phyloP scores from a whole-genome alignment of 2,329 filamentous ascomycete species.

The Verticillium tricorpus region DNA sequence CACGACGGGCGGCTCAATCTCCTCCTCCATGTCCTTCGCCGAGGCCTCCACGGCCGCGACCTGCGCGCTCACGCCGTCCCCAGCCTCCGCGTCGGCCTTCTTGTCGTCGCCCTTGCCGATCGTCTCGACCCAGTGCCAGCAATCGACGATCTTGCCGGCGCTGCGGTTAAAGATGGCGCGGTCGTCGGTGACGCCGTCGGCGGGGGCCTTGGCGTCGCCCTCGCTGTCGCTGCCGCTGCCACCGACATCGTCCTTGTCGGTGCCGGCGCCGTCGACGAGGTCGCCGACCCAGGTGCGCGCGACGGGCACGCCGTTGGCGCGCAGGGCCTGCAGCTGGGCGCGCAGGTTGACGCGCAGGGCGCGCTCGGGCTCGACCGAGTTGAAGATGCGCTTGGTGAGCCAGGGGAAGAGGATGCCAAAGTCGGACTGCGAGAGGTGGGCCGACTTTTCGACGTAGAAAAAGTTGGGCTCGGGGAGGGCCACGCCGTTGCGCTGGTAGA shows the following conservation, averaged over 20 bases:
- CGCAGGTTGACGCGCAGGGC: slow-evolving; percentile 46
- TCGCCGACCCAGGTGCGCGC: slow-evolving; percentile 45
- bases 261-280: slow-evolving; percentile 40
- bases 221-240: neutral
- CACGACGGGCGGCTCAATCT: slow-evolving; percentile 12
- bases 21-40: slow-evolving; percentile 12
- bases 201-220: slow-evolving; percentile 6
- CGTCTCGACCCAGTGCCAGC: slow-evolving; percentile 50
- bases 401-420: slow-evolving; percentile 80
- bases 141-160: slow-evolving; percentile 31
- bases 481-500: slow-evolving; percentile 38
- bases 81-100: slow-evolving; percentile 1
- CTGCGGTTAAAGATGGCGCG: slow-evolving; percentile 45
- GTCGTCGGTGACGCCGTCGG: slow-evolving; percentile 41
- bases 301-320: slow-evolving; percentile 44
- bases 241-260: slow-evolving; percentile 26
- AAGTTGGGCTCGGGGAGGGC: slow-evolving; percentile 54
- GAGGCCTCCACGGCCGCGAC: slow-evolving; percentile 8
- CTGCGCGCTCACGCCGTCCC: slow-evolving; percentile 1
- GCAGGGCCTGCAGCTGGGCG: slow-evolving; percentile 46
- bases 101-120: slow-evolving; percentile 39
- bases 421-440: slow-evolving; percentile 78
- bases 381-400: slow-evolving; percentile 55
- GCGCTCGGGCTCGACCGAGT: slow-evolving; percentile 53
- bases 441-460: slow-evolving; percentile 70